Conservation (phyloP, 345 rosid genomes). For the Moricandia arvensis region DNA sequence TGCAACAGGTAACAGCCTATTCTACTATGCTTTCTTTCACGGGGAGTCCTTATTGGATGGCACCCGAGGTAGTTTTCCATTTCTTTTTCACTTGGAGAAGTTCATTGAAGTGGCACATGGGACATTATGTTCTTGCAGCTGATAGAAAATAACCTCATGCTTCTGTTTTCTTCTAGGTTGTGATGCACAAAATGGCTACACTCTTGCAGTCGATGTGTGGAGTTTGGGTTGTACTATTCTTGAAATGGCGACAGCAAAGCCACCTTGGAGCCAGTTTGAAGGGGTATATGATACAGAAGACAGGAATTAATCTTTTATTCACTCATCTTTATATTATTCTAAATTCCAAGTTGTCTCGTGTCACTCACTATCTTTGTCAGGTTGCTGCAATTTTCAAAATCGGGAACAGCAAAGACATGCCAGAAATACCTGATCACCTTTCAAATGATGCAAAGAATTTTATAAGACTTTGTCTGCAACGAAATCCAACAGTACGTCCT, state of each 20-base stretch:
- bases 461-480: constrained; percentile 76
- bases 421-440: constrained; percentile 85
- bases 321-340: constrained; percentile 2
- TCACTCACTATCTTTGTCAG: constrained; percentile 45
- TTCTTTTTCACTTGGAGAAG: neutral
- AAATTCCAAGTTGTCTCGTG: constrained; percentile 1
- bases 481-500: constrained; percentile 83
- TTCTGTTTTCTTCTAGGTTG: constrained; percentile 52
- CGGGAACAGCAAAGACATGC: constrained; percentile 92
- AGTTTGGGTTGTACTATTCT: constrained; percentile 97
- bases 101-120: neutral
- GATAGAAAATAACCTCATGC: neutral
- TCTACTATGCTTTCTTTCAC: constrained; percentile 93
- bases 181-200: constrained; percentile 91
- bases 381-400: constrained; percentile 98
- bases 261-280: constrained; percentile 94
- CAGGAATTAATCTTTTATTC: neutral
- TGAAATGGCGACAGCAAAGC: constrained; percentile 96
- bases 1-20: constrained; percentile 61
- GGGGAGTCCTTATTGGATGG: constrained; percentile 99
- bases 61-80: constrained; percentile 75
- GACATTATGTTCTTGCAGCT: constrained; percentile 16
- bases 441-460: constrained; percentile 84
- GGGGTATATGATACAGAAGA: constrained; percentile 59
- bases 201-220: constrained; percentile 88